A percentile compares a stretch with the other conserved stretches of the same genome.
Evolutionary conservation across 495 filamentous ascomycete genomes (phyloP).

Genomic region (Cudoniella acicularis): DNA sequence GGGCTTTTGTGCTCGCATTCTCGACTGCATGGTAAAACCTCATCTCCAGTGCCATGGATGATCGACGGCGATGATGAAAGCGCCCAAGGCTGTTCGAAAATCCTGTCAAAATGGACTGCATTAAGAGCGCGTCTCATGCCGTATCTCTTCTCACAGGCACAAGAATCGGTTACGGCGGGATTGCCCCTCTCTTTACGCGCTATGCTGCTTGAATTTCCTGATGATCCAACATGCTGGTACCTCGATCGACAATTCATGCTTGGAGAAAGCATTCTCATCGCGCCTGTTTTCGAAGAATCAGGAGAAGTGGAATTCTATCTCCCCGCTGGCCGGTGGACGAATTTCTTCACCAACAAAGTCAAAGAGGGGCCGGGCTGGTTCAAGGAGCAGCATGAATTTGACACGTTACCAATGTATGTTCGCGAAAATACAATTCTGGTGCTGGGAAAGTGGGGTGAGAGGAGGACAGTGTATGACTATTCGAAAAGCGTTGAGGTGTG

Average conservation of each 20-base stretch:
- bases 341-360: conserved; percentile 41
- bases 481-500: conserved; percentile 38
- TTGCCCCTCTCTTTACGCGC: conserved; percentile 53
- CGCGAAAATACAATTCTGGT: conserved; percentile 44
- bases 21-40: conserved; percentile 61
- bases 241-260: conserved; percentile 67
- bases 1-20: conserved; percentile 65
- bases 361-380: conserved; percentile 44
- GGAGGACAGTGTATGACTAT: conserved; percentile 49
- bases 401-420: conserved; percentile 45
- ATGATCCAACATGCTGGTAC: conserved; percentile 55
- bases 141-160: conserved; percentile 56
- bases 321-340: conserved; percentile 48
- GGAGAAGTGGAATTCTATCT: conserved; percentile 61
- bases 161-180: conserved; percentile 40
- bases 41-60: conserved; percentile 70
- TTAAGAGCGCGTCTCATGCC: conserved; percentile 60
- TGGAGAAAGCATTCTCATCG: conserved; percentile 53
- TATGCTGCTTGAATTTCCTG: conserved; percentile 63
- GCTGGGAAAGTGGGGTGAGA: conserved; percentile 40
- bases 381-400: conserved; percentile 43
- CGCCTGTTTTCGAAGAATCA: conserved; percentile 57
- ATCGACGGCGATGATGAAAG: conserved; percentile 53
- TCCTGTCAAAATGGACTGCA: conserved; percentile 54
- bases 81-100: conserved; percentile 47